Evolutionary conservation across 140 eudicot species (phyloP).

Genomic region (Flaveria floridana): DNA sequence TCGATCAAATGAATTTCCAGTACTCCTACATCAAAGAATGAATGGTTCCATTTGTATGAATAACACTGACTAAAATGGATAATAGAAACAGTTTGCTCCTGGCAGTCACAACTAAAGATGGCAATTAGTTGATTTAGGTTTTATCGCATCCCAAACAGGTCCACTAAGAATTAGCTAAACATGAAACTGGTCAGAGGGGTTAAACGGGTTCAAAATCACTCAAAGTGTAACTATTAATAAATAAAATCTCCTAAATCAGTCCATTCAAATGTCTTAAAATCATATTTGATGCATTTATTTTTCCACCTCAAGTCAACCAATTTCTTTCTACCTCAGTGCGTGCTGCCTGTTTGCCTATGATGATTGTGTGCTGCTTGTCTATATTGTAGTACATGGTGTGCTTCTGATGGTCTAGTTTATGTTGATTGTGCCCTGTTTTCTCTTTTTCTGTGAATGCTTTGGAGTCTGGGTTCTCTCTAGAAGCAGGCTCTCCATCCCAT

Average conservation of each 20-base stretch:
- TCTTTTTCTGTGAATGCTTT: too few relatives aligned
- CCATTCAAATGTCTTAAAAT: neutral
- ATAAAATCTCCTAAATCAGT: neutral
- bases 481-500: too few relatives aligned
- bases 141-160: too few relatives aligned
- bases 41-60: slow-evolving; percentile 1
- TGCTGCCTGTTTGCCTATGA: too few relatives aligned
- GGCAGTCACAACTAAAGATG: too few relatives aligned
- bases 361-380: too few relatives aligned
- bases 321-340: neutral
- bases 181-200: neutral
- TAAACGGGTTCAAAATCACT: neutral
- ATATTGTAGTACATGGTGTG: too few relatives aligned
- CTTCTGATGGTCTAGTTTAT: too few relatives aligned
- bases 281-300: neutral
- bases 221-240: neutral
- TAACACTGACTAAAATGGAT: neutral
- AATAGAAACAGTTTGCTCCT: neutral
- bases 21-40: neutral
- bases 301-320: slow-evolving; percentile 7
- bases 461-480: too few relatives aligned
- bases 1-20: neutral
- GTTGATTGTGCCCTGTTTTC: too few relatives aligned
- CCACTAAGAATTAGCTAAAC: neutral
- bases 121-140: too few relatives aligned